phyloP scores from a whole-genome alignment of 2,329 filamentous ascomycete genomes.

The Monascus ruber region DNA sequence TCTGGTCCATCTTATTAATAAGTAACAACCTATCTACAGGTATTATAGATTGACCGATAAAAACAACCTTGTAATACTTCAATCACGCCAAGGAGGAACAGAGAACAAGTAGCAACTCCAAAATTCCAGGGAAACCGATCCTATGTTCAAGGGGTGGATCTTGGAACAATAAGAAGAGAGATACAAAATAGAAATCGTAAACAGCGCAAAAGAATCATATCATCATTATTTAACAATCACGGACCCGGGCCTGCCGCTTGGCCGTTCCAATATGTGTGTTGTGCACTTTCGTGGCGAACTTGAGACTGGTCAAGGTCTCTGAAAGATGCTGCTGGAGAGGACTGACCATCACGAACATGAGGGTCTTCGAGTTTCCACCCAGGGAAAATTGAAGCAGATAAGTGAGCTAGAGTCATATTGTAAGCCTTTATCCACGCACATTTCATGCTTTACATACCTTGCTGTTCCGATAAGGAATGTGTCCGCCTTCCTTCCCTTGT shows the following conservation, averaged over 20 bases:
- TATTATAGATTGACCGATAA: too few relatives aligned
- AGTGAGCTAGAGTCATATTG: constrained; percentile 49
- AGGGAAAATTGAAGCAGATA: constrained; percentile 90
- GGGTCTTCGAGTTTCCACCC: constrained; percentile 89
- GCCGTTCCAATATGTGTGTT: constrained; percentile 90
- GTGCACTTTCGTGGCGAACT: constrained; percentile 84
- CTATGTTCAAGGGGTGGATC: too few relatives aligned
- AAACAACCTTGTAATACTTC: too few relatives aligned
- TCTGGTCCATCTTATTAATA: too few relatives aligned
- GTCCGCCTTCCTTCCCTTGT: constrained; percentile 60
- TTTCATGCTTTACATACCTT: constrained; percentile 46
- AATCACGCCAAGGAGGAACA: too few relatives aligned
- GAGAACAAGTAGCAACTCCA: too few relatives aligned
- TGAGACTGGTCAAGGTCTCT: constrained; percentile 87
- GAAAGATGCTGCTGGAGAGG: constrained; percentile 81
- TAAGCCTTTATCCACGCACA: too few relatives aligned
- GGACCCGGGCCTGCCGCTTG: constrained; percentile 36
- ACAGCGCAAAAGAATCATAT: constrained; percentile 6
- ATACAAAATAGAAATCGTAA: constrained; percentile 1
- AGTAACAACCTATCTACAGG: too few relatives aligned
- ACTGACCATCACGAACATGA: constrained; percentile 99
- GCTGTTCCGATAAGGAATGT: constrained; percentile 90
- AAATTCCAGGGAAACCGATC: too few relatives aligned
- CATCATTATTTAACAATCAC: constrained; percentile 19
- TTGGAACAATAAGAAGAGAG: constrained; percentile 1